Evolutionary conservation across 129 eudicot species (phyloP).

Genomic region (Logfia minima): DNA sequence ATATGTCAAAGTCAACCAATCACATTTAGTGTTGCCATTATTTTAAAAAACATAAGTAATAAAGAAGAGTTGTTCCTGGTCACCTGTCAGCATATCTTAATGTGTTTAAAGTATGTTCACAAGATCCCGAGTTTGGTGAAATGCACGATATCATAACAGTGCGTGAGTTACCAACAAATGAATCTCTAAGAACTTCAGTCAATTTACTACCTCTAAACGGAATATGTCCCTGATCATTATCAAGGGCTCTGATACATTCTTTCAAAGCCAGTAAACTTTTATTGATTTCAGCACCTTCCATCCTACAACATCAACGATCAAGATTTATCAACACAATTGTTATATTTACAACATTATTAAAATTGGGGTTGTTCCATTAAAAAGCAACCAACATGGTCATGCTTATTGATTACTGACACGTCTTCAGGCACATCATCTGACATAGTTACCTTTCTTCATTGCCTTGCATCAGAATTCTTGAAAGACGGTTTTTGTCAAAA

Average conservation of each 20-base stretch:
- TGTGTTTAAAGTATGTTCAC: slow-evolving; percentile 77
- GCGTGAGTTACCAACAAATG: slow-evolving; percentile 71
- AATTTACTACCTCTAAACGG: slow-evolving; percentile 82
- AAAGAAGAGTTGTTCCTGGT: not conserved
- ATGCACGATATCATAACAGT: slow-evolving; percentile 85
- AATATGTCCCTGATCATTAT: slow-evolving; percentile 71
- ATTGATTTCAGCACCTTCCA: slow-evolving; percentile 86
- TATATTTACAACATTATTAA: not conserved
- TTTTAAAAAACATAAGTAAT: not conserved
- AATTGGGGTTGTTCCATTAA: not conserved
- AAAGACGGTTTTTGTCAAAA: not conserved
- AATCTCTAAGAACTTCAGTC: slow-evolving; percentile 76
- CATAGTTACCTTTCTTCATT: not conserved
- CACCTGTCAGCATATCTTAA: slow-evolving; percentile 79
- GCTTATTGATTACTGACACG: not conserved
- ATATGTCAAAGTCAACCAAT: slow-evolving; percentile 18
- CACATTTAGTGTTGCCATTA: slow-evolving; percentile 3
- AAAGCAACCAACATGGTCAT: not conserved
- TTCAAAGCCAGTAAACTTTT: slow-evolving; percentile 82
- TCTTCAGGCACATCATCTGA: not conserved
- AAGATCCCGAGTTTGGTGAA: slow-evolving; percentile 74
- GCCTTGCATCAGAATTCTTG: not conserved
- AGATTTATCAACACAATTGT: slow-evolving; percentile 14
- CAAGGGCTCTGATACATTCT: slow-evolving; percentile 84
- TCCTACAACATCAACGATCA: slow-evolving; percentile 39